Conservation (phyloP, 2,329 filamentous ascomycete species). For the Penicillium polonicum region DNA sequence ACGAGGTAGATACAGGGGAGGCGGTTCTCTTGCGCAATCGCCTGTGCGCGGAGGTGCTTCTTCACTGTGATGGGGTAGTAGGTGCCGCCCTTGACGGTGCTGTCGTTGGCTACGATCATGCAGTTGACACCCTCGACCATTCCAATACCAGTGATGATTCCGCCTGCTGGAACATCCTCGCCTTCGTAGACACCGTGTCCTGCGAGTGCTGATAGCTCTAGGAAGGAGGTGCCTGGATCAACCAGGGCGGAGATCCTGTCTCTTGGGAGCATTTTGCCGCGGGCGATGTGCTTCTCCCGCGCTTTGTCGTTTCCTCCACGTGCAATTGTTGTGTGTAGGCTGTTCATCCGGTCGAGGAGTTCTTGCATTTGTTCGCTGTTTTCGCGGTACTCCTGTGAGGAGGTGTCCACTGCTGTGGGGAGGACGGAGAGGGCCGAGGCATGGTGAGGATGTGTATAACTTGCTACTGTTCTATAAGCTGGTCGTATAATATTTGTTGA, state of each 20-base stretch:
- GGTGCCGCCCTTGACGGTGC: slow-evolving; percentile 93
- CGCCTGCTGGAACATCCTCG: slow-evolving; percentile 83
- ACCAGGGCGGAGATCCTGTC: slow-evolving; percentile 85
- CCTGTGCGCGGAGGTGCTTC: slow-evolving; percentile 91
- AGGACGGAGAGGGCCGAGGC: slow-evolving; percentile 79
- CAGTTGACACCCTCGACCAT: slow-evolving; percentile 87
- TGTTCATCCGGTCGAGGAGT: slow-evolving; percentile 66
- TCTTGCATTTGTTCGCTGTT: slow-evolving; percentile 77
- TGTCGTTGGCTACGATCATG: slow-evolving; percentile 93
- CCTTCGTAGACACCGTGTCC: slow-evolving; percentile 82
- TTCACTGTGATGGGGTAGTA: slow-evolving; percentile 98
- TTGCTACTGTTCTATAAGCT: slow-evolving; percentile 57
- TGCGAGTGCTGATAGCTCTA: slow-evolving; percentile 91
- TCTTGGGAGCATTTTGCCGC: slow-evolving; percentile 91
- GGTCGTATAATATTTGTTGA: slow-evolving; percentile 7
- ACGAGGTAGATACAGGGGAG: slow-evolving; percentile 89
- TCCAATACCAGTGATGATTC: slow-evolving; percentile 89
- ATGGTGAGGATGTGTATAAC: slow-evolving; percentile 77
- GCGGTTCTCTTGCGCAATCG: slow-evolving; percentile 83
- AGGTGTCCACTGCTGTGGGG: slow-evolving; percentile 71
- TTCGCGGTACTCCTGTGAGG: slow-evolving; percentile 74
- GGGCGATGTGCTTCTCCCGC: slow-evolving; percentile 77
- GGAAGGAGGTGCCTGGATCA: slow-evolving; percentile 83
- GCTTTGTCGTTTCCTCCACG: slow-evolving; percentile 79
- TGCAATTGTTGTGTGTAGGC: slow-evolving; percentile 69